Base-by-base conservation (phyloP, 768 basidiomycete genomes). In the Leccinellum luteum region DNA sequence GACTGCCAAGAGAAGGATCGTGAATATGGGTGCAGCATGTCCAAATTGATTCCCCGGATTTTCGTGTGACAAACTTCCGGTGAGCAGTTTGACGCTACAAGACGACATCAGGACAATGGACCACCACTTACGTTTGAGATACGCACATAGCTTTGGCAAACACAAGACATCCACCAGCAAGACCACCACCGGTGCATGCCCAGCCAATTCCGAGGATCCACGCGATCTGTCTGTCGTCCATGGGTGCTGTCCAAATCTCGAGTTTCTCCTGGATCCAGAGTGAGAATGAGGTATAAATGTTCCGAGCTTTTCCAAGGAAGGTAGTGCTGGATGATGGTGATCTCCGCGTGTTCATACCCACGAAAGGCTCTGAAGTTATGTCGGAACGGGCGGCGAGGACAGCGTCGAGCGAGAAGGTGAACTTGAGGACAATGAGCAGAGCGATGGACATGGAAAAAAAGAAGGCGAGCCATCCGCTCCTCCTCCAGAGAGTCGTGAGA, bases 161-260 rank as follows among this genome's bases (percentile, higher is more conserved):
- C 3, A 98, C 92, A 56, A 98, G 78, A 72, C 86, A 90, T 43
- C 87, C 86, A 6, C 95, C 96, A 6, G 93, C 92, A 38, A 98
- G 76, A 34, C 92, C 89, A 13, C 95, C 95, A 32, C 95, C 94
- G 54, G 86, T 86, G 60, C 94, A 94, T 3, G 93, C 90, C 96
- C 95, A 98, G 2, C 87, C 88, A 51, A 98, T 92, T 14, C 94
- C 95, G 47, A 95, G 79, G 27, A 90, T 86, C 92, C 94, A 97
- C 7, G 89, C 88, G 43, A 98, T 78, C 54, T 86, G 86, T 63
- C 83, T 89, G 67, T 98, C 95, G 66, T 89, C 89, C 66, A 87
- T 89, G 13, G 86, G 79, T 28, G 83, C 86, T 8, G 87, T 88
- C 87, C 90, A 89, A 1, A 71, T 63, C 67, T 95, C 92, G 51